Evolutionary conservation across 345 rosid genomes (phyloP).

Genomic region (Melaleuca alternifolia): DNA sequence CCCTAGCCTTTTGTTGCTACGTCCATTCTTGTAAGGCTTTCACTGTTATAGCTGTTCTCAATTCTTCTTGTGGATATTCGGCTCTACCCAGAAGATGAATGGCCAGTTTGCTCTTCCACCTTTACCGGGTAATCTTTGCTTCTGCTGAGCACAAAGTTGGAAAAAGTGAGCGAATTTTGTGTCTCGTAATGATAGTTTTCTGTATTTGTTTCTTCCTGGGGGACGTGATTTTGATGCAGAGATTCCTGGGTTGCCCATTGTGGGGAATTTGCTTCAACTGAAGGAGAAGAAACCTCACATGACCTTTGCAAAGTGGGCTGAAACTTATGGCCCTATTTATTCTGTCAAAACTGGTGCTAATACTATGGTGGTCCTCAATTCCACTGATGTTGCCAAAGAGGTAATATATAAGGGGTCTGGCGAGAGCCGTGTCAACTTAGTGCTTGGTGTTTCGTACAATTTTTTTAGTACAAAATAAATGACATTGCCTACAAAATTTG

Average conservation of each 20-base stretch:
- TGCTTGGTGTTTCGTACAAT: neutral
- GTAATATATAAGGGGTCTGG: conserved; percentile 7
- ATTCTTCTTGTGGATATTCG: neutral
- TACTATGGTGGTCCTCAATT: conserved; percentile 53
- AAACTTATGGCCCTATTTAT: conserved; percentile 68
- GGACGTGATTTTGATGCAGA: conserved; percentile 21
- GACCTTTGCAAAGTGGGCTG: conserved; percentile 77
- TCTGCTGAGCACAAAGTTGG: neutral
- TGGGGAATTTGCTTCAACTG: conserved; percentile 79
- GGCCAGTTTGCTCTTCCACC: neutral
- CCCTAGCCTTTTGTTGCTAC: neutral
- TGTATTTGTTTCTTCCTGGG: neutral
- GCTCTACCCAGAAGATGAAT: neutral
- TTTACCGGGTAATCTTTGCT: neutral
- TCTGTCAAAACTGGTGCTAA: conserved; percentile 69
- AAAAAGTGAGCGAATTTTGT: neutral
- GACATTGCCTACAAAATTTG: neutral
- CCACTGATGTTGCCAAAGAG: conserved; percentile 69
- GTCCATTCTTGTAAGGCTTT: neutral
- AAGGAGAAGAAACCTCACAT: conserved; percentile 89
- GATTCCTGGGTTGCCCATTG: conserved; percentile 65
- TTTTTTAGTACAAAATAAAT: neutral
- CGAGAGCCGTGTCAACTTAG: neutral
- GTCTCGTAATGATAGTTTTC: neutral
- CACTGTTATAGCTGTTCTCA: neutral